Evolutionary conservation across 352 stramenopile genomes (phyloP).

Genomic region (Phytophthora melonis): DNA sequence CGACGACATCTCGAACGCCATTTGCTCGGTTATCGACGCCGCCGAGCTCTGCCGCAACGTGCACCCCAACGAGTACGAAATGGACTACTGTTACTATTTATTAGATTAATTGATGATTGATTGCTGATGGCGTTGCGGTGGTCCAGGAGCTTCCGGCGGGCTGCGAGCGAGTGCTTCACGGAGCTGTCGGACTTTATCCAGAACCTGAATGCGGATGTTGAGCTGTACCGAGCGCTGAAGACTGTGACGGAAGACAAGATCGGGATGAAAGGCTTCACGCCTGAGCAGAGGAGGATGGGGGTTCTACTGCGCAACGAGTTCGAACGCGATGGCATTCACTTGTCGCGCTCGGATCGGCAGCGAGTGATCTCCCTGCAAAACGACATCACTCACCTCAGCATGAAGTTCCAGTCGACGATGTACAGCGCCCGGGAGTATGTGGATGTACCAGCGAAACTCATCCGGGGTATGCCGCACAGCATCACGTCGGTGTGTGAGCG

Average conservation of each 20-base stretch:
- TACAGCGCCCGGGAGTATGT: constrained; percentile 72
- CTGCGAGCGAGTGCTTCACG: constrained; percentile 90
- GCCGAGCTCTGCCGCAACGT: constrained; percentile 96
- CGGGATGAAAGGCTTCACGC: constrained; percentile 70
- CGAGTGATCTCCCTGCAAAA: constrained; percentile 91
- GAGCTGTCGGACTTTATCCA: constrained; percentile 96
- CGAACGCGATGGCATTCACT: constrained; percentile 96
- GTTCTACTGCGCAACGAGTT: constrained; percentile 93
- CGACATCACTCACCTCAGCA: constrained; percentile 87
- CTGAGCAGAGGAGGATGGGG: constrained; percentile 93
- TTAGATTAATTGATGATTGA: not conserved
- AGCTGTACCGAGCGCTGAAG: constrained; percentile 90
- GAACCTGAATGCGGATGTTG: constrained; percentile 93
- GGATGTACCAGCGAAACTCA: constrained; percentile 62
- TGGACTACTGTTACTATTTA: no score
- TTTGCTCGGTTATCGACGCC: constrained; percentile 97
- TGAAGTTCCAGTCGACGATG: constrained; percentile 91
- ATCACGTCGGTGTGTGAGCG: constrained; percentile 68
- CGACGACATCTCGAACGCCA: constrained; percentile 95
- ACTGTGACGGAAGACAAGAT: constrained; percentile 66
- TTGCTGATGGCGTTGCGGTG: not conserved
- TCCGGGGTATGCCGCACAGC: constrained; percentile 68
- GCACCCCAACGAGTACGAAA: constrained; percentile 83
- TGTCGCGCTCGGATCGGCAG: constrained; percentile 73
- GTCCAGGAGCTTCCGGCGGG: constrained; percentile 78